A percentile compares a stretch with the other conserved stretches of the same genome.
These are phyloP conservation scores for Cenococcum geophilum DNA, from an alignment of 495 filamentous ascomycete species.

Conservation along the genomic window DNA sequence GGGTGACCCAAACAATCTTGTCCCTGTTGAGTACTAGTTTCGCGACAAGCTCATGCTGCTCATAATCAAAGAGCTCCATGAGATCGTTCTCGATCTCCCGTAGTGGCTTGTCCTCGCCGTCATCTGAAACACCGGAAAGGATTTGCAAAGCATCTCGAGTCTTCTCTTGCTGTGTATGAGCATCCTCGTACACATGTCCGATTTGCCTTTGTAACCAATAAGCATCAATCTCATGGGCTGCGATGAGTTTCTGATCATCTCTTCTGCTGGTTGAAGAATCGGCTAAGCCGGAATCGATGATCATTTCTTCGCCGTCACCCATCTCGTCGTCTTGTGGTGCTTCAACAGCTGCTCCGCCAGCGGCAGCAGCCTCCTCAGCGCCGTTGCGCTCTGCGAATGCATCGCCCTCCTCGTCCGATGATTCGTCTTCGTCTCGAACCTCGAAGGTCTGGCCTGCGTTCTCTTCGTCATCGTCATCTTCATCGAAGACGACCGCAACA, in stretches of 20 bases:
- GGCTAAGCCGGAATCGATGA: slow-evolving; percentile 60
- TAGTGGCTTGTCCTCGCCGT: slow-evolving; percentile 69
- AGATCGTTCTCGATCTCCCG: slow-evolving; percentile 96
- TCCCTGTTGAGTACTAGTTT: slow-evolving; percentile 87
- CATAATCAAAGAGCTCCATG: slow-evolving; percentile 97
- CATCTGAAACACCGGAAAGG: slow-evolving; percentile 66
- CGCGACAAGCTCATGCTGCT: slow-evolving; percentile 87
- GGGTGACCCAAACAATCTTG: slow-evolving; percentile 91
- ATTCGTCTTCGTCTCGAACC: slow-evolving; percentile 66
- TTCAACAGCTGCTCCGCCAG: slow-evolving; percentile 49
- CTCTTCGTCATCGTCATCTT: slow-evolving; percentile 88
- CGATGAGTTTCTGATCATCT: slow-evolving; percentile 58
- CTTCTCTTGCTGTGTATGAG: slow-evolving; percentile 85
- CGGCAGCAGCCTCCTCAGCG: slow-evolving; percentile 48
- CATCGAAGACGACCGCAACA: slow-evolving; percentile 93
- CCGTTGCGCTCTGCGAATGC: slow-evolving; percentile 34
- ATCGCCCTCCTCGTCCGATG: slow-evolving; percentile 64
- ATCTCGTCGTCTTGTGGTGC: slow-evolving; percentile 45
- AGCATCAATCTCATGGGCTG: slow-evolving; percentile 86
- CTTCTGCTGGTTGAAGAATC: slow-evolving; percentile 41
- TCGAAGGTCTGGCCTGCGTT: slow-evolving; percentile 69
- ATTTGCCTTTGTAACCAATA: slow-evolving; percentile 97
- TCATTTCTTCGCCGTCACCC: slow-evolving; percentile 53
- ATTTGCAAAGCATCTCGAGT: slow-evolving; percentile 74
- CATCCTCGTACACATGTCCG: slow-evolving; percentile 77